These are phyloP conservation scores for Glarea lozoyensis DNA, from an alignment of 495 filamentous ascomycete genomes.

Conservation along the genomic window DNA sequence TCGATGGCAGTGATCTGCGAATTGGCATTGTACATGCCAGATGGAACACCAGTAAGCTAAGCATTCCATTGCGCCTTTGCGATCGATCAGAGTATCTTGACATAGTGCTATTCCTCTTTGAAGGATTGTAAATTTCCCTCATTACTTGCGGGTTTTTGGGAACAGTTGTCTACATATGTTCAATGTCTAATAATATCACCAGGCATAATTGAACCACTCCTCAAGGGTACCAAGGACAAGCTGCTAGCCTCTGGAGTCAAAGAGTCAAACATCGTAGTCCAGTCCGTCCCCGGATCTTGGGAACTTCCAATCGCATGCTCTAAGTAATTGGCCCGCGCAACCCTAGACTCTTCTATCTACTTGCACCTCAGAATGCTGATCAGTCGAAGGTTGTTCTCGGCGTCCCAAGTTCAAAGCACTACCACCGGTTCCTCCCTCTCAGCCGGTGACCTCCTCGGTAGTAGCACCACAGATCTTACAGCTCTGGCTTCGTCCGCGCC, in stretches of 20 bases:
- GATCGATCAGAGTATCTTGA: background rate
- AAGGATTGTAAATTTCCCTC: too few species aligned
- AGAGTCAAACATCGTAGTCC: slow-evolving; percentile 76
- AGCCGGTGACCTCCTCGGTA: slow-evolving; percentile 74
- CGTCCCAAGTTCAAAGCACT: slow-evolving; percentile 78
- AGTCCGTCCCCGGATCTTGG: slow-evolving; percentile 89
- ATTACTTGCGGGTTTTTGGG: too few species aligned
- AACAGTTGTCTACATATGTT: too few species aligned
- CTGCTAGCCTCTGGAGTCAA: slow-evolving; percentile 66
- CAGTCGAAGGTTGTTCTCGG: slow-evolving; percentile 62
- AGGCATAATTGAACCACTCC: slow-evolving; percentile 61
- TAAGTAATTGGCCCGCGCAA: slow-evolving; percentile 12
- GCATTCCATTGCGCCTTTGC: background rate
- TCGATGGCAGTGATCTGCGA: slow-evolving; percentile 69
- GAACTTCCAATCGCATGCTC: slow-evolving; percentile 38
- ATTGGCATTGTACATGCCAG: slow-evolving; percentile 92
- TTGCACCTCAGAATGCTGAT: slow-evolving; percentile 1
- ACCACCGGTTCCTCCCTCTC: slow-evolving; percentile 40
- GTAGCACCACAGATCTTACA: slow-evolving; percentile 53
- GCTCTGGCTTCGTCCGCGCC: slow-evolving; percentile 4
- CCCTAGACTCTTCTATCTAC: background rate
- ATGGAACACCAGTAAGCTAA: slow-evolving; percentile 58
- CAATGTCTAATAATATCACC: background rate
- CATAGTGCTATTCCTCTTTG: background rate
- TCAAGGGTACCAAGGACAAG: slow-evolving; percentile 59